Percentiles rank a stretch among this genome's conserved stretches.
Evolutionary conservation across 2,329 filamentous ascomycete species (phyloP).

Genomic region (Colletotrichum lini): DNA sequence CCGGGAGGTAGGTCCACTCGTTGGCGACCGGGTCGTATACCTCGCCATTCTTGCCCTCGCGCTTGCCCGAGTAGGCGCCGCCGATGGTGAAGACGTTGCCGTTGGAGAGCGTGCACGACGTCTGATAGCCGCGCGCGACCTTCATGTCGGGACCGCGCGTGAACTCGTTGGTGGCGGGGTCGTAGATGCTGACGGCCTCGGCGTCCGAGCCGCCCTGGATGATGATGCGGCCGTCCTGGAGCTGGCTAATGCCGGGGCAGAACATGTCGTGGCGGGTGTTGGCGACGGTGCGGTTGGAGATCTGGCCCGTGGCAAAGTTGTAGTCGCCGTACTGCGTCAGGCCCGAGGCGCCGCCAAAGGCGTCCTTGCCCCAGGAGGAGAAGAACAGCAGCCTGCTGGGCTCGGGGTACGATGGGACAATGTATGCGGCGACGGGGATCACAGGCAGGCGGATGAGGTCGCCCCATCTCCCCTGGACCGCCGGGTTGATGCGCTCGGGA

Average conservation of each 20-base stretch:
- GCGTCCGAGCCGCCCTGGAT: constrained; percentile 69
- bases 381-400: constrained; percentile 46
- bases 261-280: constrained; percentile 69
- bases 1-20: constrained; percentile 61
- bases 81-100: constrained; percentile 72
- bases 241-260: constrained; percentile 68
- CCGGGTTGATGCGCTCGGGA: constrained; percentile 40
- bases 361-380: constrained; percentile 46
- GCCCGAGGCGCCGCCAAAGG: constrained; percentile 44
- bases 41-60: constrained; percentile 69
- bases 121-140: constrained; percentile 67
- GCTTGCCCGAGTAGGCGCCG: constrained; percentile 65
- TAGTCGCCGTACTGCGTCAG: constrained; percentile 46
- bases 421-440: constrained; percentile 49
- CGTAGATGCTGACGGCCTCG: constrained; percentile 63
- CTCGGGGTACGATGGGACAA: constrained; percentile 47
- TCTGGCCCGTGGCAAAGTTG: constrained; percentile 46
- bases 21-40: constrained; percentile 62
- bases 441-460: constrained; percentile 47
- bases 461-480: constrained; percentile 47
- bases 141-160: constrained; percentile 58
- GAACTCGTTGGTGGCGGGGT: constrained; percentile 57
- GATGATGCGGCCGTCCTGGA: constrained; percentile 63
- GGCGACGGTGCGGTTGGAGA: constrained; percentile 51
- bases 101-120: constrained; percentile 63